A percentile compares a stretch with the other conserved stretches of the same genome.
Conservation (phyloP, 352 stramenopile species). For the Globisporangium heterothallicum region DNA sequence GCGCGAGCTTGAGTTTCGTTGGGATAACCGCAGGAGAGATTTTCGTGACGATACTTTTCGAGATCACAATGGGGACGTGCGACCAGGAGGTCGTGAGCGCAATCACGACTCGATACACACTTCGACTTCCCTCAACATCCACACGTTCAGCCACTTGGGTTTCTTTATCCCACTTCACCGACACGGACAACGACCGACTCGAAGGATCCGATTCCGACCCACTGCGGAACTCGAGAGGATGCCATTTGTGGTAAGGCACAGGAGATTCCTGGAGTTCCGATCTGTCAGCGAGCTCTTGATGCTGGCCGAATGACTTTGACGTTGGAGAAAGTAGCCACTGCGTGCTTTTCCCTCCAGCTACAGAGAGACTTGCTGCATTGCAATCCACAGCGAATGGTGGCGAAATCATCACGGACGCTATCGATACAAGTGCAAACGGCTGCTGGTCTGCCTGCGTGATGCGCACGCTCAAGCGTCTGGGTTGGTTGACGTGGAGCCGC, state of each 20-base stretch:
- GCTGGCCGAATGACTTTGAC: slow-evolving; percentile 1
- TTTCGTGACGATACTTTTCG: slow-evolving; percentile 68
- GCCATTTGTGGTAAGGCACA: slow-evolving; percentile 20
- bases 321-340: slow-evolving; percentile 31
- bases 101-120: slow-evolving; percentile 55
- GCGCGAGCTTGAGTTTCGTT: slow-evolving; percentile 40
- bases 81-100: slow-evolving; percentile 48
- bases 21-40: slow-evolving; percentile 35
- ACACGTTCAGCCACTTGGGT: slow-evolving; percentile 19
- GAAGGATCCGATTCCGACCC: slow-evolving; percentile 26
- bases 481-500: slow-evolving; percentile 54
- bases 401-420: slow-evolving; percentile 43
- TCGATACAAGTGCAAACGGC: slow-evolving; percentile 35
- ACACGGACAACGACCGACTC: slow-evolving; percentile 44
- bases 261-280: too few relatives aligned
- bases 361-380: slow-evolving; percentile 6
- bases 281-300: neutral
- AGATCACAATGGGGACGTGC: slow-evolving; percentile 47
- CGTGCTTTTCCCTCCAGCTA: slow-evolving; percentile 28
- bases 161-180: slow-evolving; percentile 48
- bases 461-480: slow-evolving; percentile 47
- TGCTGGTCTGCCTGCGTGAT: slow-evolving; percentile 66
- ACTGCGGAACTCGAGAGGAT: slow-evolving; percentile 29
- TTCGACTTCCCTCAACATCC: slow-evolving; percentile 39
- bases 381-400: slow-evolving; percentile 17